Base-by-base conservation (phyloP, 2,329 filamentous ascomycete species). In the Raffaelea albimanens region DNA sequence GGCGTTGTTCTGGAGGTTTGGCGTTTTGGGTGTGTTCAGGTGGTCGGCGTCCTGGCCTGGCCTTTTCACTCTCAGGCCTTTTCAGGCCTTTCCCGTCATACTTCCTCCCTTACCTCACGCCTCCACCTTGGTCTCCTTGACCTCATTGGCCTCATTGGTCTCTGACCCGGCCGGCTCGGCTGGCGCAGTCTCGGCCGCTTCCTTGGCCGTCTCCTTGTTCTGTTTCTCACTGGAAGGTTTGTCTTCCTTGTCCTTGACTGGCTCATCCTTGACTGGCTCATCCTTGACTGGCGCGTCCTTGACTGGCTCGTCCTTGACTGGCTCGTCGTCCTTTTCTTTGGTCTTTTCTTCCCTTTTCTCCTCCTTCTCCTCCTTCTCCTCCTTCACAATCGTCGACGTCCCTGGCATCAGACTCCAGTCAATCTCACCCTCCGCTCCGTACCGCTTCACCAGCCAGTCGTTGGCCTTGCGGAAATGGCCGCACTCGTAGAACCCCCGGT, bases 391-490 rank as follows among this genome's bases (percentile, higher is more conserved):
- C 47, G 59, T 62, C 29, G 53, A 52, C 2, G 56, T 57, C 14
- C 56, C 65, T 1, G 68, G 64, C 25, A 58, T 60, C 47, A 83
- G 60, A 60, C 84, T 82, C 91, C 93, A 98, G 63, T 97, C 84
- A 57, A 98, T 89, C 58, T 81, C 78, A 2, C 79, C 83, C 3
- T 82, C 83, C n/a, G 76, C 69, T 0, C 93, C 93, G 64, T 97
- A 95, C 49, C 85, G 74, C 56, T 74, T 64, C 46, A 76, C 70
- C 20, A 98, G 71, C 93, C 93, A 98, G 57, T 86, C 82, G 60
- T 95, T 95, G 42, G 86, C 80, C 67, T 81, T 78, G 53, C 72
- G 81, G 63, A 94, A 95, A 65, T 95, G 89, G 0, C 80, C 79
- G 57, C 85, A 90, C 49, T 87, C 82, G 55, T 87, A 88, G 64